Evolutionary conservation across 2,329 filamentous ascomycete species (phyloP).

Genomic region (Talaromyces sp.): DNA sequence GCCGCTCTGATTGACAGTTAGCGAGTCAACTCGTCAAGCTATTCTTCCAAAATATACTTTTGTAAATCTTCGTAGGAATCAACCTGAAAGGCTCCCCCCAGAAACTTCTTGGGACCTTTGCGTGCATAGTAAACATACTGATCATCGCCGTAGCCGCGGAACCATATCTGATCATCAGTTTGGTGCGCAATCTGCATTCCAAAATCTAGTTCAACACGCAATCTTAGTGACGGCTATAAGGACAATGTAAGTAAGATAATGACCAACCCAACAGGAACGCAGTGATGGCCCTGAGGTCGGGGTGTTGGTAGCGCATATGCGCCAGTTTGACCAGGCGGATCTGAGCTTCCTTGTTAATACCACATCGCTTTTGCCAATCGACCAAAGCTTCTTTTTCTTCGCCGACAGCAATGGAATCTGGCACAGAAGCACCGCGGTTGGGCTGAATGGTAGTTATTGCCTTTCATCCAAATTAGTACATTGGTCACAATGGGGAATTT

Average conservation of each 20-base stretch:
- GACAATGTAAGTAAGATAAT: neutral
- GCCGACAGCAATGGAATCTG: conserved; percentile 15
- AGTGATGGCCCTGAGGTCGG: conserved; percentile 45
- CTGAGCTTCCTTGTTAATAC: conserved; percentile 41
- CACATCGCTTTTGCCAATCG: conserved; percentile 16
- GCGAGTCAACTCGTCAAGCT: neutral
- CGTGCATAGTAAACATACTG: conserved; percentile 19
- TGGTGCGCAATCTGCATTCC: conserved; percentile 33
- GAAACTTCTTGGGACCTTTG: conserved; percentile 35
- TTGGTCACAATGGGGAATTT: neutral
- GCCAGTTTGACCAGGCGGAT: conserved; percentile 44
- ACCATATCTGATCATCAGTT: conserved; percentile 20
- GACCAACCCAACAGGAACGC: neutral
- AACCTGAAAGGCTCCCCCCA: conserved; percentile 41
- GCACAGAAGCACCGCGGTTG: conserved; percentile 1
- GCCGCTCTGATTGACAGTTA: neutral
- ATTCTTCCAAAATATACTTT: conserved; percentile 21
- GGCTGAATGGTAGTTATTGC: neutral
- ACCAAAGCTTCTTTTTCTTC: conserved; percentile 10
- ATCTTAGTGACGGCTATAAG: neutral
- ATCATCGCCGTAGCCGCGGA: conserved; percentile 16
- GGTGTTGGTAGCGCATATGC: conserved; percentile 53
- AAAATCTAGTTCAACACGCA: conserved; percentile 14
- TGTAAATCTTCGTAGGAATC: conserved; percentile 40
- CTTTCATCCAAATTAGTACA: neutral